phyloP scores from a whole-genome alignment of 768 basidiomycete genomes.

The Tephrocybe sp. region DNA sequence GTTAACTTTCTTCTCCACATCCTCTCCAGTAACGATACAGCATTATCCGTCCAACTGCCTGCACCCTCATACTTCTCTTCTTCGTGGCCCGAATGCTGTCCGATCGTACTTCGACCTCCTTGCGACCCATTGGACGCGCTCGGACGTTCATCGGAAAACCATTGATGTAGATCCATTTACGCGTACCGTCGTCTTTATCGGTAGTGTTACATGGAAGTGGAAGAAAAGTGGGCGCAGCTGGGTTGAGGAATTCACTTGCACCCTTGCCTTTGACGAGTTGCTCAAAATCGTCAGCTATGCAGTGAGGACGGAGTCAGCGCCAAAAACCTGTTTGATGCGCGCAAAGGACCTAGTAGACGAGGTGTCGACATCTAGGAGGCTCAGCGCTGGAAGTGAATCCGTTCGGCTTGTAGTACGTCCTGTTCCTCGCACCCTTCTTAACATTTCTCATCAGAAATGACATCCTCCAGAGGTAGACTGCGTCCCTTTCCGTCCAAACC shows the following conservation, averaged over 20 bases:
- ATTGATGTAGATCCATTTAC: conserved; percentile 23
- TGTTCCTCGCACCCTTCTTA: neutral
- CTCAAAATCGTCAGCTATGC: conserved; percentile 41
- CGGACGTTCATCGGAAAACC: conserved; percentile 24
- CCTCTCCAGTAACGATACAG: conserved; percentile 37
- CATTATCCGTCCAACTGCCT: conserved; percentile 38
- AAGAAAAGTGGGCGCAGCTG: conserved; percentile 40
- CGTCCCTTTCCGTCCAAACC: neutral
- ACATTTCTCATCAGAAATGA: neutral
- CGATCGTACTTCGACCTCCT: conserved; percentile 52
- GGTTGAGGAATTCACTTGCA: conserved; percentile 47
- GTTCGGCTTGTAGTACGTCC: conserved; percentile 7
- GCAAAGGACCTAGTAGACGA: conserved; percentile 32
- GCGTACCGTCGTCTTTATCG: conserved; percentile 32
- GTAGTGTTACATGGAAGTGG: conserved; percentile 48
- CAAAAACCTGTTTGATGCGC: conserved; percentile 46
- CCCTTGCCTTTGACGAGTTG: conserved; percentile 42
- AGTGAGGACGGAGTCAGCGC: conserved; percentile 38
- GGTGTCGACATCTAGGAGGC: conserved; percentile 23
- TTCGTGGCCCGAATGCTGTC: conserved; percentile 43
- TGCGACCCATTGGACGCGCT: conserved; percentile 43
- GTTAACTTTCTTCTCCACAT: conserved; percentile 39
- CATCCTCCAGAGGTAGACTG: conserved; percentile 2
- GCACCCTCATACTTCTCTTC: conserved; percentile 31
- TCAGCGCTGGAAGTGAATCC: neutral